Evolutionary conservation across 2,329 filamentous ascomycete genomes (phyloP).

Genomic region (Sclerotinia minor): DNA sequence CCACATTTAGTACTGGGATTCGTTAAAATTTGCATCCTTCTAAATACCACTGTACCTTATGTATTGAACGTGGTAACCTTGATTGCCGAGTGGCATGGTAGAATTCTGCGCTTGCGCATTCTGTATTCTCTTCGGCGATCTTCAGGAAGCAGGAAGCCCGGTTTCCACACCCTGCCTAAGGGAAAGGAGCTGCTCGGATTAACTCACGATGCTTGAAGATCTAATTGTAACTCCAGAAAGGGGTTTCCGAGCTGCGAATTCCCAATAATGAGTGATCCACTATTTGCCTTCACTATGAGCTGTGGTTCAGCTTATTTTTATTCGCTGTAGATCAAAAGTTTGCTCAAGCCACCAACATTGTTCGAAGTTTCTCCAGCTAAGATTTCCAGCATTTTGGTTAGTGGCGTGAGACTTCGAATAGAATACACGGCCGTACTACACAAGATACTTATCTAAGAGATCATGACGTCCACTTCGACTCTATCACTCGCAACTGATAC

Average conservation of each 20-base stretch:
- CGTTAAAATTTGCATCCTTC: background rate
- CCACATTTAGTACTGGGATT: background rate
- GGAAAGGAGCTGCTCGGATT: background rate
- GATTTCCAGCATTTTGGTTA: background rate
- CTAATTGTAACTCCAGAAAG: background rate
- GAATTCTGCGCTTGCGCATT: too few species aligned
- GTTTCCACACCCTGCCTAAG: background rate
- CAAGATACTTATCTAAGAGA: background rate
- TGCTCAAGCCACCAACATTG: background rate
- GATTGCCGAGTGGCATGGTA: background rate
- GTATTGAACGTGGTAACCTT: background rate
- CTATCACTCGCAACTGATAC: background rate
- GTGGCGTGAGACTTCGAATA: background rate
- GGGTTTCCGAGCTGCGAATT: background rate
- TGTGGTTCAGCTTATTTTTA: background rate
- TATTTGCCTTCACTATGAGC: background rate
- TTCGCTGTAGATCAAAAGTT: background rate
- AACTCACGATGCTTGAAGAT: background rate
- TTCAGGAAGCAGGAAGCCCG: background rate
- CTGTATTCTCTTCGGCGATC: too few species aligned
- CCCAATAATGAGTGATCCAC: background rate
- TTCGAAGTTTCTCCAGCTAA: background rate
- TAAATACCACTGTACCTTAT: background rate
- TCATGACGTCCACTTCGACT: background rate
- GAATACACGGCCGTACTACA: background rate